Conservation (phyloP, 2,329 filamentous ascomycete genomes). For the Zopfia rhizophila region DNA sequence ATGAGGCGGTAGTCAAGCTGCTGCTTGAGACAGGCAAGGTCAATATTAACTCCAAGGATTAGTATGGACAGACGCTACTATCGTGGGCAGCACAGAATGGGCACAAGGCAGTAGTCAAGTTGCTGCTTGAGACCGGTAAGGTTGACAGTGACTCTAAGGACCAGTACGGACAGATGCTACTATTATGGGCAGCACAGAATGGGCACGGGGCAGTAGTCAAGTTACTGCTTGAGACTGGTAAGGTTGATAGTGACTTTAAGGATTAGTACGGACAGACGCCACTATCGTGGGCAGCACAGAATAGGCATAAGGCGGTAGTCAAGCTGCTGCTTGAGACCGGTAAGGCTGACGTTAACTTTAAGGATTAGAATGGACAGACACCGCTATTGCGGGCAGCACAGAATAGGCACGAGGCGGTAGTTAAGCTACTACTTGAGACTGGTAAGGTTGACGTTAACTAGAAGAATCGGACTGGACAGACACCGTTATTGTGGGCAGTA, state of each 20-base stretch:
- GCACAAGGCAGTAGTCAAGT: background rate
- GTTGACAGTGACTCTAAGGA: constrained; percentile 1
- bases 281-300: constrained; percentile 9
- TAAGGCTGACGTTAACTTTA: constrained; percentile 7
- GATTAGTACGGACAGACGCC: constrained; percentile 4
- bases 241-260: constrained; percentile 1
- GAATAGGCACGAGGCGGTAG: constrained; percentile 9
- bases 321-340: constrained; percentile 11
- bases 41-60: constrained; percentile 10
- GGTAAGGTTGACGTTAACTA: constrained; percentile 19
- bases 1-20: constrained; percentile 1
- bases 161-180: background rate
- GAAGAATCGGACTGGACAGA: constrained; percentile 11
- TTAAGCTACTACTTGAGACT: constrained; percentile 19
- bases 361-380: constrained; percentile 3
- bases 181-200: background rate
- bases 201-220: constrained; percentile 1
- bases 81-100: background rate
- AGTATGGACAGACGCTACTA: constrained; percentile 2
- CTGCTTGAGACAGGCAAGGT: constrained; percentile 8
- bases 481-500: constrained; percentile 16
- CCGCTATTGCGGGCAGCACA: constrained; percentile 11
- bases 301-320: constrained; percentile 3
- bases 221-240: constrained; percentile 7
- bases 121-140: constrained; percentile 9